Evolutionary conservation across 768 basidiomycete species (phyloP).

Genomic region (Auriculariales sp.): DNA sequence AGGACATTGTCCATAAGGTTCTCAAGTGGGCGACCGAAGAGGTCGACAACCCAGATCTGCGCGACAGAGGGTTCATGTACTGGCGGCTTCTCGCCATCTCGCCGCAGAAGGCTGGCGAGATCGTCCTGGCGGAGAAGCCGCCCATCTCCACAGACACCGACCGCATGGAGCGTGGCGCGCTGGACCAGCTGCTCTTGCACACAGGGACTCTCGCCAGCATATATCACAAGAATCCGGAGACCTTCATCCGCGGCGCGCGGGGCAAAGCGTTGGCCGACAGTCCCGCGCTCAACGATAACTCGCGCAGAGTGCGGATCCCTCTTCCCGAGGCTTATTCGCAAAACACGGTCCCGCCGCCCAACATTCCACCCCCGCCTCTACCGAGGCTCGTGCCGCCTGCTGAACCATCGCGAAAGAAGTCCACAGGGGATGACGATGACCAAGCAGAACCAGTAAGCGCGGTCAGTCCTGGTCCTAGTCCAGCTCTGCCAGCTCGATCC

Average conservation of each 20-base stretch:
- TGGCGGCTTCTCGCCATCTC: conserved; percentile 95
- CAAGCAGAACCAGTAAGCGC: conserved; percentile 11
- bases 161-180: conserved; percentile 88
- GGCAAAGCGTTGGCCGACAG: conserved; percentile 76
- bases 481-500: not conserved
- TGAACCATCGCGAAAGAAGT: conserved; percentile 10
- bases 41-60: conserved; percentile 92
- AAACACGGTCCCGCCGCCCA: conserved; percentile 11
- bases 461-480: not conserved
- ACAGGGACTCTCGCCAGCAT: conserved; percentile 90
- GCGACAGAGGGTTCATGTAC: conserved; percentile 98
- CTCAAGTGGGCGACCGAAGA: conserved; percentile 96
- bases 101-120: conserved; percentile 72
- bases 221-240: conserved; percentile 98
- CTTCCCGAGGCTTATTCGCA: conserved; percentile 23
- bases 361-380: conserved; percentile 12
- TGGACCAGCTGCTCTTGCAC: conserved; percentile 88
- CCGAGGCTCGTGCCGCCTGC: conserved; percentile 16
- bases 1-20: conserved; percentile 85
- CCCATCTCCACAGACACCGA: conserved; percentile 97
- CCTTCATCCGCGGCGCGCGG: conserved; percentile 83
- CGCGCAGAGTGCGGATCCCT: conserved; percentile 55
- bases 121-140: conserved; percentile 88
- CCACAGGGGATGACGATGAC: conserved; percentile 29
- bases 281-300: conserved; percentile 76